Evolutionary conservation across 2,329 filamentous ascomycete genomes (phyloP).

Genomic region (Neofusicoccum umdonicola): DNA sequence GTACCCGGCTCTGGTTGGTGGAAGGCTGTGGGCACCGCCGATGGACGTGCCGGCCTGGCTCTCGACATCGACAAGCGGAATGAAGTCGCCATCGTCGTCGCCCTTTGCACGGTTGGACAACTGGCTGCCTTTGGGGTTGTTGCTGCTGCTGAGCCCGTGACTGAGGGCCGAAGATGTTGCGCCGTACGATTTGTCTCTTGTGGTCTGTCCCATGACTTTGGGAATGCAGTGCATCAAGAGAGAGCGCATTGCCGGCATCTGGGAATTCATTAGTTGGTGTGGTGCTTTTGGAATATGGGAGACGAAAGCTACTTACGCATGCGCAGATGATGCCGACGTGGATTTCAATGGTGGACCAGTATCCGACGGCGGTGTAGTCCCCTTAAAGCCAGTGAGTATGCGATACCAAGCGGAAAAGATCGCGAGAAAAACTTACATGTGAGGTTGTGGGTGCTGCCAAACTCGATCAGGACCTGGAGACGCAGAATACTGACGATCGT

Average conservation of each 20-base stretch:
- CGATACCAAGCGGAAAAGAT: background rate
- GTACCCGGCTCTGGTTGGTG: constrained; percentile 1
- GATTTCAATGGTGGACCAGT: constrained; percentile 42
- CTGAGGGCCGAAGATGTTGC: background rate
- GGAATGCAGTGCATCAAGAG: constrained; percentile 11
- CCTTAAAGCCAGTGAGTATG: background rate
- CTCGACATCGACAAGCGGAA: constrained; percentile 14
- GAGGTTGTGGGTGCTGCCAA: constrained; percentile 42
- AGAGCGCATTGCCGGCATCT: constrained; percentile 13
- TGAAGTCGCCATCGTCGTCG: constrained; percentile 5
- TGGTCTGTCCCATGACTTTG: constrained; percentile 11
- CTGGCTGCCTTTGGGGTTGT: background rate
- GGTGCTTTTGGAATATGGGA: too few species aligned
- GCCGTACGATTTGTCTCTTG: background rate
- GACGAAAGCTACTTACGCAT: constrained; percentile 30
- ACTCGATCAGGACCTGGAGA: constrained; percentile 43
- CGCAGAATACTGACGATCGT: constrained; percentile 44
- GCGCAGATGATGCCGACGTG: constrained; percentile 40
- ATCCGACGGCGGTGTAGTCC: constrained; percentile 39
- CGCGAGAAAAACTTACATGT: constrained; percentile 25
- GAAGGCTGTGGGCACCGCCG: background rate
- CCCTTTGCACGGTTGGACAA: background rate
- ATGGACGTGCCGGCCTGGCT: constrained; percentile 11
- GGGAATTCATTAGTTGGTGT: background rate
- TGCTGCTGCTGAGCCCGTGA: background rate